Conservation (phyloP, 495 filamentous ascomycete genomes). For the Aspergillus nanangensis region DNA sequence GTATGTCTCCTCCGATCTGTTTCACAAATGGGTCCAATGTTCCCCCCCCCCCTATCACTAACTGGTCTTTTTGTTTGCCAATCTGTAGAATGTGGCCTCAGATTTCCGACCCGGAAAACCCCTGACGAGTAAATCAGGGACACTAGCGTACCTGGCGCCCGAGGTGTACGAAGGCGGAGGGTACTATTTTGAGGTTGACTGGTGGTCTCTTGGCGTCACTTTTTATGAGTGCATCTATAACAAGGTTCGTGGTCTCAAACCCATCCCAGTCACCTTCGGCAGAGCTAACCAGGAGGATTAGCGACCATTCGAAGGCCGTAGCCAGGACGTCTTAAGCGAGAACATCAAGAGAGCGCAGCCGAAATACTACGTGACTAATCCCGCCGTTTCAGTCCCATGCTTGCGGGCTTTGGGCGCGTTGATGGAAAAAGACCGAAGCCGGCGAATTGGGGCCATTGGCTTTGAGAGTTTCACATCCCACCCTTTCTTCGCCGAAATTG, state of each 20-base stretch:
- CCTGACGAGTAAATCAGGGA: constrained; percentile 93
- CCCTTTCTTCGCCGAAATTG: constrained; percentile 80
- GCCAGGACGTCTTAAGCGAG: constrained; percentile 71
- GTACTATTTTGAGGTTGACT: constrained; percentile 85
- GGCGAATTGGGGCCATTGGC: constrained; percentile 72
- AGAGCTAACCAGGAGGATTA: constrained; percentile 31
- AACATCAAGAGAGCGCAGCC: constrained; percentile 80
- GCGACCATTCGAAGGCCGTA: constrained; percentile 90
- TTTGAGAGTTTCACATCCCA: constrained; percentile 82
- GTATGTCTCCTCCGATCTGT: constrained; percentile 50
- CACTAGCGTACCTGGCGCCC: constrained; percentile 90
- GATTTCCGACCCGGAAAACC: constrained; percentile 80
- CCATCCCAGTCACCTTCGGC: too few species aligned
- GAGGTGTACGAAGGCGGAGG: constrained; percentile 90
- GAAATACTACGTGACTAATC: constrained; percentile 83
- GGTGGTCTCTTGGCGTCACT: constrained; percentile 96
- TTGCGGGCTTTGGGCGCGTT: constrained; percentile 79
- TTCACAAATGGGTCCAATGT: too few species aligned
- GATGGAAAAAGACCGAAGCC: constrained; percentile 72
- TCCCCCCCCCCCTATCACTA: too few species aligned
- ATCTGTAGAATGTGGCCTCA: constrained; percentile 83
- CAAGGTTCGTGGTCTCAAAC: constrained; percentile 60
- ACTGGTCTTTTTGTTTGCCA: background rate
- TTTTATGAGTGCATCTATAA: constrained; percentile 99
- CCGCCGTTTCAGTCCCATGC: constrained; percentile 80